phyloP scores from a whole-genome alignment of 192 early-diverging fungal species.

The Linderina pennispora region DNA sequence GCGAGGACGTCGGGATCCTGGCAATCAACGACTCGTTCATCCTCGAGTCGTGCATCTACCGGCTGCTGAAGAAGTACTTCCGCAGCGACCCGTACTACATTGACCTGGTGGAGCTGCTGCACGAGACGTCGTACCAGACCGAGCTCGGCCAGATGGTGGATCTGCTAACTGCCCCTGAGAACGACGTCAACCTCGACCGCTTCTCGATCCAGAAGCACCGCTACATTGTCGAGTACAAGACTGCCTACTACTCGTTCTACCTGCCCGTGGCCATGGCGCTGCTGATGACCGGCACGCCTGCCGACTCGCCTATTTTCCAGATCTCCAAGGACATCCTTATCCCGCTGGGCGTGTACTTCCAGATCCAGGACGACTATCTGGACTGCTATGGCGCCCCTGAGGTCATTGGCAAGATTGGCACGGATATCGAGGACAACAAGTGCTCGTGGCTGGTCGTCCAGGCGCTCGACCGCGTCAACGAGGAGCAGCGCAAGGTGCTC shows the following conservation, averaged over 20 bases:
- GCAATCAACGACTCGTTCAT: constrained; percentile 98
- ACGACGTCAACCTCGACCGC: constrained; percentile 82
- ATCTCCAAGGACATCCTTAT: constrained; percentile 82
- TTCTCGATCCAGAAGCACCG: constrained; percentile 90
- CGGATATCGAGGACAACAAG: constrained; percentile 99
- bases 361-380: constrained; percentile 97
- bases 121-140: constrained; percentile 94
- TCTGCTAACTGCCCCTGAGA: constrained; percentile 97
- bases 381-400: constrained; percentile 91
- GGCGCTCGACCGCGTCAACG: constrained; percentile 68
- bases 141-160: constrained; percentile 97
- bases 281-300: constrained; percentile 74
- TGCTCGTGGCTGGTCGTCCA: constrained; percentile 97
- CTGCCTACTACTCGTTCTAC: constrained; percentile 99
- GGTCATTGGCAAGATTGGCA: constrained; percentile 98
- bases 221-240: constrained; percentile 98
- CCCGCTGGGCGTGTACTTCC: constrained; percentile 98
- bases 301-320: constrained; percentile 70
- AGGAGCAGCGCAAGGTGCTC: constrained; percentile 80
- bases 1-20: constrained; percentile 73
- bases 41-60: constrained; percentile 87
- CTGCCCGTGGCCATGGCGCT: constrained; percentile 94
- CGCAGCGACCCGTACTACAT: constrained; percentile 76
- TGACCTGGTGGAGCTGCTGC: constrained; percentile 90
- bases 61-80: constrained; percentile 94